Base-by-base conservation (phyloP, 2,329 filamentous ascomycete species). In the Nemania sp. region DNA sequence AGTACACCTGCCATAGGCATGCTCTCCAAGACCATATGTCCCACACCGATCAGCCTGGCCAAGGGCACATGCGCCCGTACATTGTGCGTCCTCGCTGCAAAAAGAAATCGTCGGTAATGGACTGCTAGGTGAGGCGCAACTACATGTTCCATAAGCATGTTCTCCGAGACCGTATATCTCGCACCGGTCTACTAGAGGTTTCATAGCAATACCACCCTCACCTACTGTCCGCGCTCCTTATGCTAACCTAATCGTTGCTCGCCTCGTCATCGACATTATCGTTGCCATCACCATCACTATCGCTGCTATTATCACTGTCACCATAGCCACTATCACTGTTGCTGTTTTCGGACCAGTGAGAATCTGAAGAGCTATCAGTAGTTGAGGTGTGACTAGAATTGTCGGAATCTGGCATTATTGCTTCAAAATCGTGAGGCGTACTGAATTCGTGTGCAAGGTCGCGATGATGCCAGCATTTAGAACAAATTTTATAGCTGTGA, bases 381-480 rank as follows among this genome's bases (percentile, higher is more conserved):
- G 7, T 41, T 15, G 35, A 41, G 35, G 6, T 32, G 15, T 18
- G 13, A 15, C 51, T 26, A 11, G 26, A 3, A 11, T 38, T 15
- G 7, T 55, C 38, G 10, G 26, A 29, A 18, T 56, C 20, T 15
- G 15, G 6, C 24, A 20, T 52, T 26, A 26, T 20, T 18, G 10
- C 0, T 13, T 55, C 41, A 11, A 55, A 51, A 20, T 62, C 15
- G 22, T 62, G 60, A 15, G 41, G n/a, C 5, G 60, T 6, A 35
- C 32, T n/a, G 27, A 62, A 62, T 15, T 38, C 7, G 27, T 56
- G 60, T 15, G 47, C 26, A 8, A 62, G 38, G n/a, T 56, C 60
- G 60, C 60, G 41, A 49, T 56, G 52, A 15, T 27, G n/a, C 51
- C 27, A 49, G 8, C 60, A 62, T 54, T 62, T 62, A 18, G 38